Conservation (phyloP, 1,284 basidiomycete species). For the Xerocomus cyaneibrunnescens region DNA sequence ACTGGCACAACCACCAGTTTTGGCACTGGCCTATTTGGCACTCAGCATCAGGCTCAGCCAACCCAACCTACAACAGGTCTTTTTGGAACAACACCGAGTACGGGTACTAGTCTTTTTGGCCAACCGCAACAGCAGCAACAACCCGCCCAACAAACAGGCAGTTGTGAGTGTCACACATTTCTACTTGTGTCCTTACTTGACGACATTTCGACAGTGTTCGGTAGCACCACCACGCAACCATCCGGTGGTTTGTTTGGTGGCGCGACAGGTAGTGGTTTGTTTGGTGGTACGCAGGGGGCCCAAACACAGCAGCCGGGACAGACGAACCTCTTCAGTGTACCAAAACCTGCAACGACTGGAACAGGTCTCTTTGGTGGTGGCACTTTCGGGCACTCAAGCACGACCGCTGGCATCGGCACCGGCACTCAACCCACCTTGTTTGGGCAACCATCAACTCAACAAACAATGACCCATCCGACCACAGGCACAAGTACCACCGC, state of each 20-base stretch:
- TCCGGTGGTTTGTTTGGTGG: constrained; percentile 37
- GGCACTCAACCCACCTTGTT: constrained; percentile 40
- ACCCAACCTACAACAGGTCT: constrained; percentile 37
- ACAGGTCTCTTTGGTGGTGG: constrained; percentile 27
- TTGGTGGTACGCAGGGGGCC: constrained; percentile 44
- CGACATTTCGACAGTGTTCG: constrained; percentile 24
- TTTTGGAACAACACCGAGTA: constrained; percentile 34
- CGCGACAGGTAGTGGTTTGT: constrained; percentile 40
- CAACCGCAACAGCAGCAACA: constrained; percentile 36
- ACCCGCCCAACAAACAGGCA: constrained; percentile 34
- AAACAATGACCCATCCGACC: constrained; percentile 32
- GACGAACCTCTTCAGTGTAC: constrained; percentile 36
- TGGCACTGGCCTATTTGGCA: constrained; percentile 27
- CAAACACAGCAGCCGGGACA: constrained; percentile 36
- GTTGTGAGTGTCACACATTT: constrained; percentile 27
- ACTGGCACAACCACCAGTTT: constrained; percentile 28
- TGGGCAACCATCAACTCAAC: constrained; percentile 42
- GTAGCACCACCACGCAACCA: constrained; percentile 24
- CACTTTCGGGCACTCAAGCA: constrained; percentile 38
- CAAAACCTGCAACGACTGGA: constrained; percentile 35
- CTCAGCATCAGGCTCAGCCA: constrained; percentile 34
- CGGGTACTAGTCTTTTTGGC: constrained; percentile 42
- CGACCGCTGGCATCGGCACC: constrained; percentile 32
- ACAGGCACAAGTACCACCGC: constrained; percentile 28
- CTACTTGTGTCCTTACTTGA: constrained; percentile 3